phyloP scores from a whole-genome alignment of 345 rosid genomes.

The Aquilaria yunnanensis region DNA sequence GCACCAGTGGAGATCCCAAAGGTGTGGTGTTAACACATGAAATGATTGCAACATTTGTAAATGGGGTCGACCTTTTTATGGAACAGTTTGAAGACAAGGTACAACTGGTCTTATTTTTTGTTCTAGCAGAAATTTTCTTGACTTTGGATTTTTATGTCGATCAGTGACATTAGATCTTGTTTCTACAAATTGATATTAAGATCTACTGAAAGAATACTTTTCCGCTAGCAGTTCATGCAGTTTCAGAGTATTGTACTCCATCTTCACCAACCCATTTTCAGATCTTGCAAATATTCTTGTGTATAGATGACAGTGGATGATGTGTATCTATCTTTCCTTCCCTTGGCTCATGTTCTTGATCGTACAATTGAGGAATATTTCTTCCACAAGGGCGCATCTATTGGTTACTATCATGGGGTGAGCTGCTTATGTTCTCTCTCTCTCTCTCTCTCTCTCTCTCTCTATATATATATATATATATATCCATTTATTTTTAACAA shows the following conservation, averaged over 20 bases:
- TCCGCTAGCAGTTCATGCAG: background rate
- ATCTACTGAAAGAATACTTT: background rate
- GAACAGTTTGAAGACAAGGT: slow-evolving; percentile 96
- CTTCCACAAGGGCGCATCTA: slow-evolving; percentile 82
- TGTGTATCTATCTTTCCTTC: slow-evolving; percentile 86
- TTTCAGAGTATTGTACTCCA: background rate
- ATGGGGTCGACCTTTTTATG: slow-evolving; percentile 72
- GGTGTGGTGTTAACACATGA: slow-evolving; percentile 91
- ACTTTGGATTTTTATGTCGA: background rate
- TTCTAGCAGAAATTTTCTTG: background rate
- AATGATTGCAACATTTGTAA: slow-evolving; percentile 46
- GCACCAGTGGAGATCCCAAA: slow-evolving; percentile 97
- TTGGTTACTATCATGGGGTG: slow-evolving; percentile 98
- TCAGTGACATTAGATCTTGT: background rate
- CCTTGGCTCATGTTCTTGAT: slow-evolving; percentile 91
- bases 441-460: background rate
- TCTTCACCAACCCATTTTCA: slow-evolving; percentile 9
- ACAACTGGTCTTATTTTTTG: background rate
- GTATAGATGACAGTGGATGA: slow-evolving; percentile 80
- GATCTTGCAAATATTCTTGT: background rate
- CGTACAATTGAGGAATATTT: slow-evolving; percentile 84
- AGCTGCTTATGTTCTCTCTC: slow-evolving; percentile 8
- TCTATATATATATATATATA: too few relatives aligned
- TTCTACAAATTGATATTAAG: background rate
- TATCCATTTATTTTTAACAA: background rate